phyloP scores from a whole-genome alignment of 1,284 basidiomycete genomes.

The Ceratobasidium sp. region DNA sequence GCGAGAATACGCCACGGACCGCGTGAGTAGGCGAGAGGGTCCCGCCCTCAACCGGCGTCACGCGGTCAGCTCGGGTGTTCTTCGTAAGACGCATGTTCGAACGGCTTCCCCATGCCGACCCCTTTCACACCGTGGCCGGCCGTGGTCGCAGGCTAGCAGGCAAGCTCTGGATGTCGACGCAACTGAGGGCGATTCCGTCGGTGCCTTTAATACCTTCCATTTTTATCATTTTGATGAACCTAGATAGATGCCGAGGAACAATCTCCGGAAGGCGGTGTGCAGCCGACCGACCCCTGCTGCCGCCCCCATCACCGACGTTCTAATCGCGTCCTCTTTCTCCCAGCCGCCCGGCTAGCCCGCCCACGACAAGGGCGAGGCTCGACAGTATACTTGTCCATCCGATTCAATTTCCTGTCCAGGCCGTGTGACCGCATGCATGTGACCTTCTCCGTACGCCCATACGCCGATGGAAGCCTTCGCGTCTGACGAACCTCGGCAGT shows the following conservation, averaged over 20 bases:
- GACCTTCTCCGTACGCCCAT: conserved; percentile 14
- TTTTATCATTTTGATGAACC: conserved; percentile 22
- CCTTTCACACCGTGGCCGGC: neutral
- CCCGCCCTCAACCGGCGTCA: conserved; percentile 11
- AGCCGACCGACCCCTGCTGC: neutral
- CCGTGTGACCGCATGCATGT: conserved; percentile 30
- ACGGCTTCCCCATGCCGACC: neutral
- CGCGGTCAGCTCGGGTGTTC: conserved; percentile 25
- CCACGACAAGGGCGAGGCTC: conserved; percentile 20
- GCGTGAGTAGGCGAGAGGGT: conserved; percentile 20
- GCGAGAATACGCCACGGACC: neutral
- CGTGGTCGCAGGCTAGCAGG: neutral
- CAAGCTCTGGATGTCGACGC: conserved; percentile 6
- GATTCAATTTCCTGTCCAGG: neutral
- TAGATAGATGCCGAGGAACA: conserved; percentile 19
- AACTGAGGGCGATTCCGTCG: conserved; percentile 19
- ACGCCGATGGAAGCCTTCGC: conserved; percentile 16
- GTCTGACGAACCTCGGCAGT: conserved; percentile 34
- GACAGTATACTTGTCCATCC: neutral
- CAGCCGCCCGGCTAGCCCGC: conserved; percentile 6
- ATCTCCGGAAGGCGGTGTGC: conserved; percentile 34
- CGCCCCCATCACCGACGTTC: conserved; percentile 19
- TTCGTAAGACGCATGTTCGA: conserved; percentile 13
- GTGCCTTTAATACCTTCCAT: neutral
- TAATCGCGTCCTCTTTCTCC: neutral